A percentile compares a stretch with the other conserved stretches of the same genome.
Conservation (phyloP, 1,284 basidiomycete species). For the Quambalaria eucalypti region DNA sequence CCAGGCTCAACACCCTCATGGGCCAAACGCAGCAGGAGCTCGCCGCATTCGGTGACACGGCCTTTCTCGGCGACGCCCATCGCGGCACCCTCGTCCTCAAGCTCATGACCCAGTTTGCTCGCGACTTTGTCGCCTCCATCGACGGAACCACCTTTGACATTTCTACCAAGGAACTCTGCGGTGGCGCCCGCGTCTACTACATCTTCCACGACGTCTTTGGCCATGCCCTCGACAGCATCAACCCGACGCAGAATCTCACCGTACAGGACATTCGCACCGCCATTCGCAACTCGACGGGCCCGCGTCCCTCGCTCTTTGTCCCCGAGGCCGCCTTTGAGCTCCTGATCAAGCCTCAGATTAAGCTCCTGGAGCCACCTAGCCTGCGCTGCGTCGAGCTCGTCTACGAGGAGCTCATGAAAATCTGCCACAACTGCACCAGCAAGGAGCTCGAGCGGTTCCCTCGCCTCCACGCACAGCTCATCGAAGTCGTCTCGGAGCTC, state of each 20-base stretch:
- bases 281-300: constrained; percentile 95
- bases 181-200: constrained; percentile 95
- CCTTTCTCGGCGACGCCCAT: constrained; percentile 84
- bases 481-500: constrained; percentile 95
- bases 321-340: constrained; percentile 96
- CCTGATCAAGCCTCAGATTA: constrained; percentile 96
- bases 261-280: constrained; percentile 94
- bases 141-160: constrained; percentile 96
- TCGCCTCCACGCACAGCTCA: constrained; percentile 77
- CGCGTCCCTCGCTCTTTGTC: constrained; percentile 88
- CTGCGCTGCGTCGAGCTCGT: constrained; percentile 94
- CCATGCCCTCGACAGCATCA: constrained; percentile 76
- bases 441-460: constrained; percentile 96
- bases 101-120: constrained; percentile 97
- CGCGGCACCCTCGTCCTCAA: constrained; percentile 56
- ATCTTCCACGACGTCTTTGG: constrained; percentile 99
- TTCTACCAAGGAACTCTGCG: constrained; percentile 95
- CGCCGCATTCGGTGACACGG: constrained; percentile 87
- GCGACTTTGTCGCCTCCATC: constrained; percentile 93
- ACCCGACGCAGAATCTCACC: constrained; percentile 81
- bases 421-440: constrained; percentile 95
- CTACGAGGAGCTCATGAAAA: constrained; percentile 98
- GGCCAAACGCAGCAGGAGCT: constrained; percentile 98
- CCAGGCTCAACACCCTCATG: constrained; percentile 93
- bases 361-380: constrained; percentile 84